Conservation (phyloP, 331 rosid species). For the Malus hybrid region DNA sequence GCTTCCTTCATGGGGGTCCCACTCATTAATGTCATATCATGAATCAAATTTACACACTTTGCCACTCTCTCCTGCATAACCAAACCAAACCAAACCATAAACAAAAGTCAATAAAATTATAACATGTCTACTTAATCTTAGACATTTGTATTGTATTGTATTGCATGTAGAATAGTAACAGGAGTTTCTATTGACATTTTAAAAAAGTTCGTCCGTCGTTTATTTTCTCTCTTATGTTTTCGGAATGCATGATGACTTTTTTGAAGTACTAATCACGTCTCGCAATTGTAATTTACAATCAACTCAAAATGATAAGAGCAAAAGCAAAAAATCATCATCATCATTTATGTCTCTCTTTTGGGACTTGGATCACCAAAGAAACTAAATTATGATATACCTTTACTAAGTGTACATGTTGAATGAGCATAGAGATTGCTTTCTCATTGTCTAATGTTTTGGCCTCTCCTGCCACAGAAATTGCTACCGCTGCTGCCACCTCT, state of each 20-base stretch:
- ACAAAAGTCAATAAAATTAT: background rate
- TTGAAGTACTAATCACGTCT: no score
- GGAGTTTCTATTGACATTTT: no score
- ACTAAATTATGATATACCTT: slow-evolving; percentile 34
- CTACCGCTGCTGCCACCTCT: slow-evolving; percentile 89
- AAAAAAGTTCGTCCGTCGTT: no score
- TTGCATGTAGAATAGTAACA: no score
- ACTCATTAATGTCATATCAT: slow-evolving; percentile 19
- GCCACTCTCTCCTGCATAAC: slow-evolving; percentile 61
- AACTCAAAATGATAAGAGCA: slow-evolving; percentile 12
- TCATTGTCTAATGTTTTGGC: slow-evolving; percentile 48
- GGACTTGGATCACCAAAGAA: slow-evolving; percentile 24
- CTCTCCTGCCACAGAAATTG: slow-evolving; percentile 51
- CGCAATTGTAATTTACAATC: slow-evolving; percentile 3
- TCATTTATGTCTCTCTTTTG: slow-evolving; percentile 13
- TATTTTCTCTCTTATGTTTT: background rate
- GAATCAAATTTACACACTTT: slow-evolving; percentile 50
- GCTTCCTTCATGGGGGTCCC: slow-evolving; percentile 23
- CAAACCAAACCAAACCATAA: slow-evolving; percentile 1
- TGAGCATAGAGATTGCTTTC: slow-evolving; percentile 47
- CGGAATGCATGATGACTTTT: no score
- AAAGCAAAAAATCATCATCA: slow-evolving; percentile 14
- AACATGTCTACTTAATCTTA: background rate
- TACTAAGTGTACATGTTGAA: slow-evolving; percentile 36
- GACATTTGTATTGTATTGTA: background rate